Conservation (phyloP, 345 rosid genomes). For the Citrus medica region DNA sequence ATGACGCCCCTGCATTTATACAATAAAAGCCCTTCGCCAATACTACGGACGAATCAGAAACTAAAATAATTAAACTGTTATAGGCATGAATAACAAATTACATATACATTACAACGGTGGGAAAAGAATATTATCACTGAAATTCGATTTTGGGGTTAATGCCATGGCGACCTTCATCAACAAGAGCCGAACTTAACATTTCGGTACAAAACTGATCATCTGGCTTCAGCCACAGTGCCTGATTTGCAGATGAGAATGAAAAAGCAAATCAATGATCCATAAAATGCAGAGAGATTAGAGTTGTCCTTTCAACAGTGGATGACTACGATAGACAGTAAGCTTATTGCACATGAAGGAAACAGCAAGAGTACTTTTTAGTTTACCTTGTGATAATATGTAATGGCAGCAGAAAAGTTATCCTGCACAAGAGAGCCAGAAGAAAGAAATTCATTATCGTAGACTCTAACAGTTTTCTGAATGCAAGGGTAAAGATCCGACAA, state of each 20-base stretch:
- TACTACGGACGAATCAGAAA: too few relatives aligned
- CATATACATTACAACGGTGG: neutral
- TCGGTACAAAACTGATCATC: constrained; percentile 86
- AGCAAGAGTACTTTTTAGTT: neutral
- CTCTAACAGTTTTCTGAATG: neutral
- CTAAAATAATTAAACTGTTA: neutral
- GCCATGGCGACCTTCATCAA: constrained; percentile 64
- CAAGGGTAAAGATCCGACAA: neutral
- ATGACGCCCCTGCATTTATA: neutral
- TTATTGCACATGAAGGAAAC: neutral
- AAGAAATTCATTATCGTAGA: neutral
- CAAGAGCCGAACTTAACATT: constrained; percentile 76
- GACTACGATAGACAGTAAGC: neutral
- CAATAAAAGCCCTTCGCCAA: neutral
- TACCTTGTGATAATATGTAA: constrained; percentile 86
- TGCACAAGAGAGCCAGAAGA: constrained; percentile 28
- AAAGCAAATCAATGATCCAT: neutral
- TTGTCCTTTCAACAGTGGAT: neutral
- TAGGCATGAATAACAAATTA: neutral
- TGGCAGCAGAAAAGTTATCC: constrained; percentile 82
- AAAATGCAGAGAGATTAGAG: neutral
- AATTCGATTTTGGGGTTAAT: constrained; percentile 53
- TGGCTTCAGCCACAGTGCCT: constrained; percentile 83
- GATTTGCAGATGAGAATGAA: constrained; percentile 16
- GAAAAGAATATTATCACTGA: constrained; percentile 14